These are phyloP conservation scores for Ampelocalamus luodianensis DNA, from an alignment of 176 grass and related monocot species.

Conservation along the genomic window DNA sequence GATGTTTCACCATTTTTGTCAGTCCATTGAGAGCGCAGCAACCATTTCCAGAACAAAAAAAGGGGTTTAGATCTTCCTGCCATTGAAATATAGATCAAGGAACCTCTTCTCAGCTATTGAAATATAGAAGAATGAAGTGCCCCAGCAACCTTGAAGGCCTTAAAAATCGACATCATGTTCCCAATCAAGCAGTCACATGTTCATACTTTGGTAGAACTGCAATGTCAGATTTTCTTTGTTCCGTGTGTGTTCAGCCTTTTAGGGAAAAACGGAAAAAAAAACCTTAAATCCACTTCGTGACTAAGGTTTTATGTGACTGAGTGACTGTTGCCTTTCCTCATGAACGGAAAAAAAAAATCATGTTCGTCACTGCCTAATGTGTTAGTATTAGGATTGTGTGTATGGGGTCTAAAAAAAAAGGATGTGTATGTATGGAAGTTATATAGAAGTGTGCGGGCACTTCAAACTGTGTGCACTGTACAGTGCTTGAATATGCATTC, in stretches of 20 bases:
- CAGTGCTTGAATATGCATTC: background rate
- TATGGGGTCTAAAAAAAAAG: background rate
- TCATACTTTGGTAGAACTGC: conserved; percentile 11
- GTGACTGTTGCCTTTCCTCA: background rate
- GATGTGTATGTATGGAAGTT: background rate
- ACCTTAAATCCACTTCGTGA: background rate
- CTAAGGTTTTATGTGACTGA: conserved; percentile 26
- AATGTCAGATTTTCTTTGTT: background rate
- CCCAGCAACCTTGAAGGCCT: conserved; percentile 45
- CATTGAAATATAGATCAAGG: conserved; percentile 34
- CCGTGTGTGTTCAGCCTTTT: background rate
- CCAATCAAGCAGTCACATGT: background rate
- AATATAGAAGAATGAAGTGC: conserved; percentile 37
- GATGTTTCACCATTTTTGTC: conserved; percentile 25
- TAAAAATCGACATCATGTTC: conserved; percentile 13
- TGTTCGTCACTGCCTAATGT: background rate
- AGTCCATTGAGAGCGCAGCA: background rate
- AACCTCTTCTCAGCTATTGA: background rate
- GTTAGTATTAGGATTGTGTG: background rate
- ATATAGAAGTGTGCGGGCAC: background rate
- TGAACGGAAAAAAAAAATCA: background rate
- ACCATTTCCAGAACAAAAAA: conserved; percentile 28
- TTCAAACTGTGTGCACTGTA: background rate
- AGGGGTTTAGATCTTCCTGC: conserved; percentile 16
- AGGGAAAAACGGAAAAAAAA: conserved; percentile 19